Evolutionary conservation across 805 yeast genomes (phyloP).

Genomic region (Candida fluviatilis): DNA sequence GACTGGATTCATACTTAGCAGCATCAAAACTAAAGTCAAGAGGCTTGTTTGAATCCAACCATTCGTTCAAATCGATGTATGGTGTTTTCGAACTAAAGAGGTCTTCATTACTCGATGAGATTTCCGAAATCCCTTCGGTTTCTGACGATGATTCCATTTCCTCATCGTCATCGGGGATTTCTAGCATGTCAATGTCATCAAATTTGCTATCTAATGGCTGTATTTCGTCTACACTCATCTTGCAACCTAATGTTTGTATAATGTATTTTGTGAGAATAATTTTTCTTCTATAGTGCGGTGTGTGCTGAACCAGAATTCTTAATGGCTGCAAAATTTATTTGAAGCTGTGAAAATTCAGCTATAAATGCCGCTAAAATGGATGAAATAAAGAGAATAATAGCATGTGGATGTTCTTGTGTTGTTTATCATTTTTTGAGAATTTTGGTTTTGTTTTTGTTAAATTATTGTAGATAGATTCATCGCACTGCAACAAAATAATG

Average conservation of each 20-base stretch:
- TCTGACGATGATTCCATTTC: constrained; percentile 18
- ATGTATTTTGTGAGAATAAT: neutral
- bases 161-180: constrained; percentile 32
- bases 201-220: constrained; percentile 12
- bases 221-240: constrained; percentile 4
- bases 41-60: constrained; percentile 38
- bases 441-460: too few species aligned
- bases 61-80: constrained; percentile 41
- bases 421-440: too few species aligned
- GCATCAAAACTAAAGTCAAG: constrained; percentile 39
- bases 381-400: neutral
- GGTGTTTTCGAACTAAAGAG: constrained; percentile 11
- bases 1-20: constrained; percentile 33
- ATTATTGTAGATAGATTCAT: too few species aligned
- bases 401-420: neutral
- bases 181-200: constrained; percentile 43
- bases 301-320: constrained; percentile 1
- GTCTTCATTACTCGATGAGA: constrained; percentile 4
- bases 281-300: neutral
- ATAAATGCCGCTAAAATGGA: too few species aligned
- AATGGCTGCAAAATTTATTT: neutral
- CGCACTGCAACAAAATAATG: too few species aligned
- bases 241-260: neutral
- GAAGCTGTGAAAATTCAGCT: too few species aligned
- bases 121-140: constrained; percentile 21